Percentiles rank a stretch among this genome's conserved stretches.
These are phyloP conservation scores for Eucalyptus shirleyi DNA, from an alignment of 345 rosid species.

Conservation along the genomic window DNA sequence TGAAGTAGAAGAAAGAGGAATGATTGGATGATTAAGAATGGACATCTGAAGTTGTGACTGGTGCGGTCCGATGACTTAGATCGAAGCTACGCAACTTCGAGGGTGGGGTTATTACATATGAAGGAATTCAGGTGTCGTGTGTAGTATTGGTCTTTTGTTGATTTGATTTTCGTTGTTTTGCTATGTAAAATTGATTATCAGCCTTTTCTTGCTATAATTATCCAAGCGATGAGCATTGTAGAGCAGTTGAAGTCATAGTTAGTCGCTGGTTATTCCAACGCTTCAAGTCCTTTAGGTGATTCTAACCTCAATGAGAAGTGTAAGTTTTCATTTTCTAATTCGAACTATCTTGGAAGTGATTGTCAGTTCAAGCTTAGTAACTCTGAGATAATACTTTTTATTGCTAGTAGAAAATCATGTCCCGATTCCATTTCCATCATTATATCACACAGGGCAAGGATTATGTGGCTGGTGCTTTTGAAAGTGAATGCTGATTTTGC, in stretches of 20 bases:
- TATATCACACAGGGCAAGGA: neutral
- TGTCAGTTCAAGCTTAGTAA: conserved; percentile 30
- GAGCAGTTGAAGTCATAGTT: conserved; percentile 66
- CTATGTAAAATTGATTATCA: neutral
- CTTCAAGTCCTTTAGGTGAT: conserved; percentile 94
- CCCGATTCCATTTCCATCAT: neutral
- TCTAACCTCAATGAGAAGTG: conserved; percentile 83
- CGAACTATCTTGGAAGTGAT: conserved; percentile 23
- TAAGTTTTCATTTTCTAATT: neutral
- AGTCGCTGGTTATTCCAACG: conserved; percentile 81
- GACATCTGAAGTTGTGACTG: no score
- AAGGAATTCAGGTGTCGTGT: conserved; percentile 38
- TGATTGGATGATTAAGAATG: no score
- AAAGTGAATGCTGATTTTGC: neutral
- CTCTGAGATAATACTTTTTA: neutral
- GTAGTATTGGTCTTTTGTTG: neutral
- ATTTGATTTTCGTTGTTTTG: neutral
- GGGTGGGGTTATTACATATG: conserved; percentile 30
- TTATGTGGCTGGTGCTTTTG: neutral
- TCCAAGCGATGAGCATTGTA: conserved; percentile 56
- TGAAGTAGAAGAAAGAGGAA: no score
- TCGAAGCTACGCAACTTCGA: conserved; percentile 1
- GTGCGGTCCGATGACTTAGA: no score
- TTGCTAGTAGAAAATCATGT: neutral
- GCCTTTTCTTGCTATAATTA: neutral